A percentile compares a stretch with the other conserved stretches of the same genome.
Evolutionary conservation across 164 flowering plant genomes (phyloP).

Genomic region (Umbilicus rupestris): DNA sequence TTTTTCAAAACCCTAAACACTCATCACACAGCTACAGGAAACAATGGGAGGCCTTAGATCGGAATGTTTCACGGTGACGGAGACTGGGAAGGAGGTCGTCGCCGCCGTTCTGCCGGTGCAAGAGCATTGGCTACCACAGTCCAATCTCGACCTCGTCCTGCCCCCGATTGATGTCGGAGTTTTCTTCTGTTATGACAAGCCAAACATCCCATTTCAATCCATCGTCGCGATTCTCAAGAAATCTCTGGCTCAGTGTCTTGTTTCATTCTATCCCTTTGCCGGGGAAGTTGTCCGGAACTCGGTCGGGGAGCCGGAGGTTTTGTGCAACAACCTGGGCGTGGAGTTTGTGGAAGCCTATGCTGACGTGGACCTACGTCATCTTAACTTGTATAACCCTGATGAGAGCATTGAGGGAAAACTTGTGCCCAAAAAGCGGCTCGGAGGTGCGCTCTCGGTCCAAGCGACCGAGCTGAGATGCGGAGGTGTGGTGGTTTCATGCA

Average conservation of each 20-base stretch:
- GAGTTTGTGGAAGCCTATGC: conserved; percentile 34
- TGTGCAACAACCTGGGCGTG: conserved; percentile 36
- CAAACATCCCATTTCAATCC: conserved; percentile 2
- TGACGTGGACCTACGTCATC: conserved; percentile 22
- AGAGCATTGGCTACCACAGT: conserved; percentile 30
- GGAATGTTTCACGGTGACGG: conserved; percentile 13
- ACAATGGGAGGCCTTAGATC: too few relatives aligned
- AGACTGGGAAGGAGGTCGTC: conserved; percentile 20
- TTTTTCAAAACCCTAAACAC: too few relatives aligned
- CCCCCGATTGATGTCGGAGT: conserved; percentile 28
- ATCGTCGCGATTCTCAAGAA: conserved; percentile 22
- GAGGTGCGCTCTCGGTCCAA: conserved; percentile 34
- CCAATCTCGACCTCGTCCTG: conserved; percentile 32
- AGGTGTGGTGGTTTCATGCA: conserved; percentile 17
- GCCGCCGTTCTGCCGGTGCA: conserved; percentile 23
- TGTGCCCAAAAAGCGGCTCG: conserved; percentile 20
- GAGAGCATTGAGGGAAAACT: conserved; percentile 28
- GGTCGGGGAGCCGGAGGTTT: conserved; percentile 33
- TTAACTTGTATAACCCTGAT: conserved; percentile 33
- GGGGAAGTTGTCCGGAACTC: conserved; percentile 32
- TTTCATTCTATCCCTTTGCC: conserved; percentile 30
- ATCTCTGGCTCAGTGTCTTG: conserved; percentile 30
- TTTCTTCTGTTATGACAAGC: conserved; percentile 26
- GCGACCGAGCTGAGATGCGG: conserved; percentile 18
- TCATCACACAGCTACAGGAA: too few relatives aligned